phyloP scores from a whole-genome alignment of 164 flowering plant genomes.

The Dillenia suffruticosa region DNA sequence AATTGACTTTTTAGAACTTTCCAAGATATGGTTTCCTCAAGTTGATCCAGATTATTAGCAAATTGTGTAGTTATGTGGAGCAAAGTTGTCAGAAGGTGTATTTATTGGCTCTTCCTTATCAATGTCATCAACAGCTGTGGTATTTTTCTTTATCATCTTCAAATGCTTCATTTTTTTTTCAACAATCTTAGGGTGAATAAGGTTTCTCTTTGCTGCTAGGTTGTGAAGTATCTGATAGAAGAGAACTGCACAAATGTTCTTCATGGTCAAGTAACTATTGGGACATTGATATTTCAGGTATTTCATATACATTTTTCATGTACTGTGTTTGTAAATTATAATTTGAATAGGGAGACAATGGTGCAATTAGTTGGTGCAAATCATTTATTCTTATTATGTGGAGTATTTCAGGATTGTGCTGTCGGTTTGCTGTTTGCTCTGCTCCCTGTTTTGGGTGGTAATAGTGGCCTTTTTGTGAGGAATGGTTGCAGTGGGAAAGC shows the following conservation, averaged over 20 bases:
- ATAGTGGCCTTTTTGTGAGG: constrained; percentile 74
- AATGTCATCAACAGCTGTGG: constrained; percentile 99
- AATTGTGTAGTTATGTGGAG: constrained; percentile 75
- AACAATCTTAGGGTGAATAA: constrained; percentile 1
- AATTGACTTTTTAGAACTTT: constrained; percentile 1
- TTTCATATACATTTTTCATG: constrained; percentile 7
- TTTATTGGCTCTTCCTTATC: constrained; percentile 92
- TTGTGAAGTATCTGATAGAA: constrained; percentile 79
- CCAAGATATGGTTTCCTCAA: constrained; percentile 2
- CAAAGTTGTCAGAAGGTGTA: constrained; percentile 85
- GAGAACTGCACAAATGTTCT: constrained; percentile 54
- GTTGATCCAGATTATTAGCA: constrained; percentile 3
- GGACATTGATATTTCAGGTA: constrained; percentile 95
- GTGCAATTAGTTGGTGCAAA: too few species aligned
- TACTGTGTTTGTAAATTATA: background rate
- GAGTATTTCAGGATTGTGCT: constrained; percentile 84
- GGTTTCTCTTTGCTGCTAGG: constrained; percentile 37
- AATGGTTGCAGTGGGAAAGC: constrained; percentile 72
- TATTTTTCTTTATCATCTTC: constrained; percentile 22
- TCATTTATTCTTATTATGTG: background rate
- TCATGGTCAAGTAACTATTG: constrained; percentile 96
- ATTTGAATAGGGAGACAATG: background rate
- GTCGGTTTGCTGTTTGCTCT: constrained; percentile 95
- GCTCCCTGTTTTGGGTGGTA: constrained; percentile 97
- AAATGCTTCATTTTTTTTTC: background rate